Base-by-base conservation (phyloP, 2,329 filamentous ascomycete species). In the Verticillium alfalfae region DNA sequence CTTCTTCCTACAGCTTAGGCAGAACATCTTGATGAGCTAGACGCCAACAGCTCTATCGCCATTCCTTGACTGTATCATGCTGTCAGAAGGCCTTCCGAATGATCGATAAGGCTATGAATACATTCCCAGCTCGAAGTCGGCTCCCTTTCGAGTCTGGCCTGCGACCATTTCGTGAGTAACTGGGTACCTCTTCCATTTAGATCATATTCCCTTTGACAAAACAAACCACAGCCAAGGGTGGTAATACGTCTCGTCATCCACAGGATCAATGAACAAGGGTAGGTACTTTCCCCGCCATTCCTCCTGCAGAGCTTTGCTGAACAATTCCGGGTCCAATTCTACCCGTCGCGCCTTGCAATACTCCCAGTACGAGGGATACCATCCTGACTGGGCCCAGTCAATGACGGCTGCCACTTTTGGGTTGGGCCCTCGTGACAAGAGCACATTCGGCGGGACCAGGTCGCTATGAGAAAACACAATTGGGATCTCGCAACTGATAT, bases 201-300 rank as follows among this genome's bases (percentile, higher is more conserved):
- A 52, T n/a, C 18, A 52, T 1, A 52, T 52, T 9, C 45, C 45
- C 10, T 52, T 52, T 9, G 45, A 18, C 16, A 52, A 26, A 26
- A 52, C 5, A 57, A 74, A 73, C 61, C 68, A 69, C 16, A 75
- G 66, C 70, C 68, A 75, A 45, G 70, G 72, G 60, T 73, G 64
- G 64, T 71, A 73, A 56, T 60, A 65, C 49, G 61, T 67, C 64
- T 72, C 69, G 45, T 72, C 68, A 64, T 75, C 71, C 36, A 73
- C 70, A 3, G 62, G 60, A 59, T 73, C 69, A 34, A 75, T n/a
- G 58, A 74, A 66, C 52, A 63, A 45, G 37, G 71, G 72, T 58
- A 76, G 60, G 59, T 73, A 74, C 38, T 61, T 70, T 1, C 57
- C 65, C 6, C 64, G 58, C 71, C 72, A 75, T 64, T 75, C 71